These are phyloP conservation scores for Aspergillus intermedius DNA, from an alignment of 2,329 filamentous ascomycete species.

Conservation along the genomic window DNA sequence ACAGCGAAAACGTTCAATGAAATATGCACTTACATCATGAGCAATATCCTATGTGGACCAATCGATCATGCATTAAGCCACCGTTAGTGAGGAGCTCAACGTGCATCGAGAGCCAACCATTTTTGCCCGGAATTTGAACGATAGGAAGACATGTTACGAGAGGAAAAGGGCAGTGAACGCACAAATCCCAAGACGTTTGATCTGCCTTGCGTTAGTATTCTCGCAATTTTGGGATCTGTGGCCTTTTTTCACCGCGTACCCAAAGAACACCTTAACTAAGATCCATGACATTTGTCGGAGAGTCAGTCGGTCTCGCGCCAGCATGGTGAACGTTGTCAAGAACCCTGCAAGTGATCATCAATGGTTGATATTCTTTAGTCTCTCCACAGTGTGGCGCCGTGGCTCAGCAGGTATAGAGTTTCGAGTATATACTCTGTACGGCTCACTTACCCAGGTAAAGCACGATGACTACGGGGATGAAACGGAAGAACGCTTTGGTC, in stretches of 20 bases:
- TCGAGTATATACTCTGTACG: neutral
- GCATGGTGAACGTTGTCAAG: conserved; percentile 66
- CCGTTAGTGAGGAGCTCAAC: conserved; percentile 18
- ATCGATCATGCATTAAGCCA: conserved; percentile 32
- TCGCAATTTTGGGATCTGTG: neutral
- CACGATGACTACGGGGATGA: conserved; percentile 68
- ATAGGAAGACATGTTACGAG: neutral
- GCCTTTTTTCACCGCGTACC: conserved; percentile 25
- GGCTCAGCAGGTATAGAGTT: conserved; percentile 8
- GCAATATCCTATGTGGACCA: conserved; percentile 33
- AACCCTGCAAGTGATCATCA: conserved; percentile 51
- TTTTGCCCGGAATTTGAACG: neutral
- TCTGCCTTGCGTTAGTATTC: conserved; percentile 25
- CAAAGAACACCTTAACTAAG: conserved; percentile 58
- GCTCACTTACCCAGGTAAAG: conserved; percentile 62
- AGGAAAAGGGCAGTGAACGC: conserved; percentile 26
- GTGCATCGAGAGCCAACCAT: neutral
- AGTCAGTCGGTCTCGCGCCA: conserved; percentile 52
- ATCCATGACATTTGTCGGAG: conserved; percentile 54
- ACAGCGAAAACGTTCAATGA: conserved; percentile 18
- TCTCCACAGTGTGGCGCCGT: conserved; percentile 3
- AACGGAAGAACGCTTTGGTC: conserved; percentile 83
- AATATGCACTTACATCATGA: conserved; percentile 27
- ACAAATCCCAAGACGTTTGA: conserved; percentile 55
- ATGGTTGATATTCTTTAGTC: conserved; percentile 3